Conservation (phyloP, 345 rosid species). For the Boechera divaricarpa region DNA sequence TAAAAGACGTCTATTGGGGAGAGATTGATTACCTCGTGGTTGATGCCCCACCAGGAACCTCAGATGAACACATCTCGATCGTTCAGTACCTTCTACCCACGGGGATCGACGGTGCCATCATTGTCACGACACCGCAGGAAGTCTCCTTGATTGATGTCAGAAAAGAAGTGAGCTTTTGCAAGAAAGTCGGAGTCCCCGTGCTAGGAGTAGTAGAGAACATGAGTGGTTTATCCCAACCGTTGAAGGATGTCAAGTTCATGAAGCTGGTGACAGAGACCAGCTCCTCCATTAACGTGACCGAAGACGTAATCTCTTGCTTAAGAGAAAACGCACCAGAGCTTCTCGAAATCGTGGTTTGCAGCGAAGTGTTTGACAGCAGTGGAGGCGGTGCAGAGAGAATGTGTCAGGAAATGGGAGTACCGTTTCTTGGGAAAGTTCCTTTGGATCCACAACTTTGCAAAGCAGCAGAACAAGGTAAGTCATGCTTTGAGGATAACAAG, state of each 20-base stretch:
- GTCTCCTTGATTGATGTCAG: conserved; percentile 94
- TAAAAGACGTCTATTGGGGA: conserved; percentile 93
- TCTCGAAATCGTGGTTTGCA: conserved; percentile 58
- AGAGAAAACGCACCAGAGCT: conserved; percentile 81
- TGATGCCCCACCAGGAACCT: conserved; percentile 97
- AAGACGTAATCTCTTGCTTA: conserved; percentile 54
- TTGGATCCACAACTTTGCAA: conserved; percentile 85
- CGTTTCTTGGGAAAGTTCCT: conserved; percentile 89
- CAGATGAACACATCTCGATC: conserved; percentile 94
- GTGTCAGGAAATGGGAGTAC: conserved; percentile 86
- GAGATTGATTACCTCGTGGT: conserved; percentile 90
- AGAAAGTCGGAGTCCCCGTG: conserved; percentile 82
- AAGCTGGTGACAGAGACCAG: conserved; percentile 51
- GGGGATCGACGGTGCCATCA: conserved; percentile 91
- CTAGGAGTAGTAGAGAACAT: conserved; percentile 98
- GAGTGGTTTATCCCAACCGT: conserved; percentile 86
- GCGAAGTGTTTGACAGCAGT: conserved; percentile 88
- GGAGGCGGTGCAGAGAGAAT: conserved; percentile 81
- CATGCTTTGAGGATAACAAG: conserved; percentile 74
- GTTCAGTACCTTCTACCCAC: conserved; percentile 86
- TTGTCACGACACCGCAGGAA: conserved; percentile 93
- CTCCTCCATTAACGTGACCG: conserved; percentile 65
- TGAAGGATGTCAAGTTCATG: conserved; percentile 69
- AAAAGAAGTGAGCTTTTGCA: conserved; percentile 93
- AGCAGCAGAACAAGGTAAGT: conserved; percentile 90